phyloP scores from a whole-genome alignment of 2,329 filamentous ascomycete species.

The Colletotrichum lentis region DNA sequence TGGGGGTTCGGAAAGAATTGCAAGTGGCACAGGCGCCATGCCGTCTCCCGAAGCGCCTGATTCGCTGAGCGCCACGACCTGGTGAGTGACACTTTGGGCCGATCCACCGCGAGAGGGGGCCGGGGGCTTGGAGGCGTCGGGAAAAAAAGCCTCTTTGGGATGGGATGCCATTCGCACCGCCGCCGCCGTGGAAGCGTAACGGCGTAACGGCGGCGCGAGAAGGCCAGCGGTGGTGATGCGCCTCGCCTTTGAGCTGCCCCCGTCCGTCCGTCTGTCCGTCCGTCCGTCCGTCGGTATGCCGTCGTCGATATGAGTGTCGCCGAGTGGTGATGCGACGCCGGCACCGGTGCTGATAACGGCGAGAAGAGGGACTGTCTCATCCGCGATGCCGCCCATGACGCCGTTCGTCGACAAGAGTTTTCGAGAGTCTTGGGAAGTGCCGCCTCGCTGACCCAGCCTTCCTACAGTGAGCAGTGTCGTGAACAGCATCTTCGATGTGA shows the following conservation, averaged over 20 bases:
- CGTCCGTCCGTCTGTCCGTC: too few species aligned
- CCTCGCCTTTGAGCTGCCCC: neutral
- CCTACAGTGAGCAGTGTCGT: slow-evolving; percentile 55
- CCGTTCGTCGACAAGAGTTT: neutral
- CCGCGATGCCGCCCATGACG: too few species aligned
- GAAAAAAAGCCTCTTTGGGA: slow-evolving; percentile 35
- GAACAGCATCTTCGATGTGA: slow-evolving; percentile 58
- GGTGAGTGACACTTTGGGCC: slow-evolving; percentile 35
- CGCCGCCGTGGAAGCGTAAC: neutral
- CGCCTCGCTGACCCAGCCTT: slow-evolving; percentile 7
- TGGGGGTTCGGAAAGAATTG: slow-evolving; percentile 36
- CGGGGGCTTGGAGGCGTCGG: slow-evolving; percentile 28
- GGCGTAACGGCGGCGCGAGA: slow-evolving; percentile 10
- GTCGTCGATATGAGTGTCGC: too few species aligned
- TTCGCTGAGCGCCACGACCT: slow-evolving; percentile 39
- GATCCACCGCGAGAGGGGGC: slow-evolving; percentile 28
- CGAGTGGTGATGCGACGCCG: too few species aligned
- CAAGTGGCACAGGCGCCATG: slow-evolving; percentile 31
- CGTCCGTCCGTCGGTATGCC: too few species aligned
- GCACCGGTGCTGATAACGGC: neutral
- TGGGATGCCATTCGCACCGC: slow-evolving; percentile 26
- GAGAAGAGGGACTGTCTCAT: too few species aligned
- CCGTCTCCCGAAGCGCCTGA: slow-evolving; percentile 38
- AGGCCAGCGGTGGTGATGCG: neutral
- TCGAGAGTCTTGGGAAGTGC: neutral